phyloP scores from a whole-genome alignment of 139 green algal species.

The Mesostigma viride region DNA sequence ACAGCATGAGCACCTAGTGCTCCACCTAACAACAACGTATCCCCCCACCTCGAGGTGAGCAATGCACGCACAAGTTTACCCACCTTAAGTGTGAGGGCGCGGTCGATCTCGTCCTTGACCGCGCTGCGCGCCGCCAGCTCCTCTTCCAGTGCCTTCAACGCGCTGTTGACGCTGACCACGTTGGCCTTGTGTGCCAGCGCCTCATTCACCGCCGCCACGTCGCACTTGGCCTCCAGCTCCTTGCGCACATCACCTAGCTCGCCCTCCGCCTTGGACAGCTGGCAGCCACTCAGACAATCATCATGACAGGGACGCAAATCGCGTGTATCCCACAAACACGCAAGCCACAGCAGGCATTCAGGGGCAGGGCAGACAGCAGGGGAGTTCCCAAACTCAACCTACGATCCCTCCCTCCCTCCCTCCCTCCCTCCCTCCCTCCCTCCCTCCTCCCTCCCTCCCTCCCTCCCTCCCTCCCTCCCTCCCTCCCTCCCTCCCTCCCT shows the following conservation, averaged over 20 bases:
- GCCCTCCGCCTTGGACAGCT: background rate
- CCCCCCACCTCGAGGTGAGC: background rate
- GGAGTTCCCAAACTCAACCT: no score
- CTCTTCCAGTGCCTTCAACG: conserved; percentile 9
- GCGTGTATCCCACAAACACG: conserved; percentile 11
- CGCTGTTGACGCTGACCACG: background rate
- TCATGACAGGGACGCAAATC: background rate
- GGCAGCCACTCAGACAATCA: background rate
- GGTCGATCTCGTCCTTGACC: no score
- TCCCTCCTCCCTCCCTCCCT: no score
- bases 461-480: no score
- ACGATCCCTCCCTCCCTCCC: no score
- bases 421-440: no score
- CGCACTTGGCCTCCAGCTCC: conserved; percentile 20
- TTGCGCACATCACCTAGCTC: background rate
- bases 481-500: no score
- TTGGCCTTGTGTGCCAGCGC: conserved; percentile 7
- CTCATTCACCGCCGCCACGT: conserved; percentile 20
- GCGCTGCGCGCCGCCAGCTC: background rate
- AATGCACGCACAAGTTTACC: no score
- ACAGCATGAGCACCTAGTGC: no score
- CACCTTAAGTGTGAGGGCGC: no score
- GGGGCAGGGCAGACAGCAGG: no score
- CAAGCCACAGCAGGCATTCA: conserved; percentile 17
- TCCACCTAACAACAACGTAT: no score